Conservation (phyloP, 192 early-diverging fungal species). For the Phlyctochytrium arcticum region DNA sequence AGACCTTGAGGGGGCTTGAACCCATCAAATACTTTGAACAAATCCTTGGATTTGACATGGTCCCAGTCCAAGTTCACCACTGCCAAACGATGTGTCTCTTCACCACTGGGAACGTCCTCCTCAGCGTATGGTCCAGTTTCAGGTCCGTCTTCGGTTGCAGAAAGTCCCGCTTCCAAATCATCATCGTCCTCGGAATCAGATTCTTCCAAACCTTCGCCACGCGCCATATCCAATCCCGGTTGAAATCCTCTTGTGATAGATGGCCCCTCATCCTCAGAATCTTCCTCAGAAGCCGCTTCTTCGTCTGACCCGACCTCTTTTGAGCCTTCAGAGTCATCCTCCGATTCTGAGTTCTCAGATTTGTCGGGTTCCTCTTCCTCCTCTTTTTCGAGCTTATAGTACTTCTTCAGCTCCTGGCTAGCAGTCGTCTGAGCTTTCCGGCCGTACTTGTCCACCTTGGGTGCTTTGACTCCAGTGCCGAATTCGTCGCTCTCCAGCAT, state of each 20-base stretch:
- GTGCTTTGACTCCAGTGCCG: constrained; percentile 17
- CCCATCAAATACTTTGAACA: constrained; percentile 78
- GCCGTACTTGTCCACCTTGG: constrained; percentile 72
- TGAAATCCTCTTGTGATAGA: no score
- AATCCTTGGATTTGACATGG: constrained; percentile 76
- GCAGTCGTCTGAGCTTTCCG: constrained; percentile 44
- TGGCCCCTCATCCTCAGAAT: constrained; percentile 23
- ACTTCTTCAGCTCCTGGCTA: constrained; percentile 64
- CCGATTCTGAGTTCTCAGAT: constrained; percentile 24
- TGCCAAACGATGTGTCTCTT: constrained; percentile 67
- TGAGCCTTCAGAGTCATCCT: constrained; percentile 29
- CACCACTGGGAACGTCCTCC: constrained; percentile 31
- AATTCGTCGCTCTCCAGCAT: constrained; percentile 77
- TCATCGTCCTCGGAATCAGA: constrained; percentile 42
- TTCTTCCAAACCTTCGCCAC: constrained; percentile 72
- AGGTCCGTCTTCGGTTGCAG: constrained; percentile 19
- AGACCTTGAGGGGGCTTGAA: constrained; percentile 69
- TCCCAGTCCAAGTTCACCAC: constrained; percentile 95
- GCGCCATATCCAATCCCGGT: constrained; percentile 72
- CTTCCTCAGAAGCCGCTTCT: constrained; percentile 21
- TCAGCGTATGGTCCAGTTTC: constrained; percentile 18
- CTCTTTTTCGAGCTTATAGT: constrained; percentile 68
- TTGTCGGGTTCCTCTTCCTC: constrained; percentile 27
- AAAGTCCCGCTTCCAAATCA: constrained; percentile 37
- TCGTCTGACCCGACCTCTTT: constrained; percentile 31